Base-by-base conservation (phyloP, 768 basidiomycete species). In the Naganishia onofrii region DNA sequence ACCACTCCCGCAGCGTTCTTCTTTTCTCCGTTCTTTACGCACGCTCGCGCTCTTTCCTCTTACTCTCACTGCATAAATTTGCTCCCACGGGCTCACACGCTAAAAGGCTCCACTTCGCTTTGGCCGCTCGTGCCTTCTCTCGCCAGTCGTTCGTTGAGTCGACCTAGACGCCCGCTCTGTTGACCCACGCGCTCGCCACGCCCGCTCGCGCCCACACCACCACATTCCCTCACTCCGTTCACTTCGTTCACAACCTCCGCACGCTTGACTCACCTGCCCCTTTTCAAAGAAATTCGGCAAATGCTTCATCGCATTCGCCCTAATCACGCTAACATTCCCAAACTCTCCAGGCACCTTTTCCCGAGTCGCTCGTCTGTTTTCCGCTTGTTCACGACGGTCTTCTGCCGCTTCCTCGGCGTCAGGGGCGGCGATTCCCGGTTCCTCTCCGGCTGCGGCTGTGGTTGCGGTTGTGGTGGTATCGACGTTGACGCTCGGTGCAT, bases 281-380 rank as follows among this genome's bases (percentile, higher is more conserved):
- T 94, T 93, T 28, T 85, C 78, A 81, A 99, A 96, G 81, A 93
- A 97, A 82, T 98, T 98, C 7, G 94, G 91, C 67, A 97, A 85
- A 81, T 98, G 97, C 83, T 98, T 98, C 94, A 97, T 97, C 56
- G 93, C 90, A 79, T 99, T 99, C 17, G 91, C 94, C 60, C 96
- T 89, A 72, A 96, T 90, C 72, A 97, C 87, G 42, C 92, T 93
- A 67, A 96, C 87, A 80, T 98, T 98, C 23, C 81, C 75, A 67
- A 80, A 83, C 52, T 86, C 85, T 1, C 85, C 82, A 1, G 79
- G 71, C 10, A 73, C 34, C 42, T 70, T 64, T 15, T 36, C 51
- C 29, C 69, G 73, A 57, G 70, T 70, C 29, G 76, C 63, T 36
- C 68, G 64, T 32, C 68, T 74, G 67, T 72, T 73, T 36, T 76